phyloP scores from a whole-genome alignment of 1,284 basidiomycete species.

The Porodaedalea pini region DNA sequence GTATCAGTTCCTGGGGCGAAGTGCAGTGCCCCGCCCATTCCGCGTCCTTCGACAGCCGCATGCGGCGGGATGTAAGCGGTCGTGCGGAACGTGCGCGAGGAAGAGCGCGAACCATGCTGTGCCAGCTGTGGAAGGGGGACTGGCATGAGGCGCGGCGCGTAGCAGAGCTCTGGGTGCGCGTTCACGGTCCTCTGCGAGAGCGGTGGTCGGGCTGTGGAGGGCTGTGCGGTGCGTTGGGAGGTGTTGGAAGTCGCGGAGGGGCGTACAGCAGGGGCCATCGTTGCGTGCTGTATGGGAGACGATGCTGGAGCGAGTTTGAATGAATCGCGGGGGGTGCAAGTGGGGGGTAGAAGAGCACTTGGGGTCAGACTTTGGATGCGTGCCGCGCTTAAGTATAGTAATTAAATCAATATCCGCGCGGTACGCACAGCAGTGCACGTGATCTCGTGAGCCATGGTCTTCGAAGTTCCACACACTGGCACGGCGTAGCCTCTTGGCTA shows the following conservation, averaged over 20 bases:
- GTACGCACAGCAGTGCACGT: too few species aligned
- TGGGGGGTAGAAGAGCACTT: neutral
- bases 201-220: constrained; percentile 10
- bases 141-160: neutral
- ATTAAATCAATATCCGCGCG: neutral
- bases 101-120: neutral
- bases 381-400: neutral
- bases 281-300: neutral
- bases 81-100: neutral
- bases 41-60: neutral
- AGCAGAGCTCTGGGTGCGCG: neutral
- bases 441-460: too few species aligned
- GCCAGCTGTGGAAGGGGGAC: neutral
- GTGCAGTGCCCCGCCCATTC: constrained; percentile 3
- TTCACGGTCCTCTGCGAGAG: neutral
- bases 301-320: neutral
- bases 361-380: neutral
- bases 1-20: neutral
- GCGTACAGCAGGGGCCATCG: neutral
- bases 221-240: constrained; percentile 2
- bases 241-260: neutral
- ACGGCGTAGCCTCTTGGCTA: too few species aligned
- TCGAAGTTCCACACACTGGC: too few species aligned
- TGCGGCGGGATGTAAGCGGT: neutral
- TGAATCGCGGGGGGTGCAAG: neutral